A percentile compares a stretch with the other conserved stretches of the same genome.
These are phyloP conservation scores for Ustilago hordei DNA, from an alignment of 1,284 basidiomycete genomes.

Conservation along the genomic window DNA sequence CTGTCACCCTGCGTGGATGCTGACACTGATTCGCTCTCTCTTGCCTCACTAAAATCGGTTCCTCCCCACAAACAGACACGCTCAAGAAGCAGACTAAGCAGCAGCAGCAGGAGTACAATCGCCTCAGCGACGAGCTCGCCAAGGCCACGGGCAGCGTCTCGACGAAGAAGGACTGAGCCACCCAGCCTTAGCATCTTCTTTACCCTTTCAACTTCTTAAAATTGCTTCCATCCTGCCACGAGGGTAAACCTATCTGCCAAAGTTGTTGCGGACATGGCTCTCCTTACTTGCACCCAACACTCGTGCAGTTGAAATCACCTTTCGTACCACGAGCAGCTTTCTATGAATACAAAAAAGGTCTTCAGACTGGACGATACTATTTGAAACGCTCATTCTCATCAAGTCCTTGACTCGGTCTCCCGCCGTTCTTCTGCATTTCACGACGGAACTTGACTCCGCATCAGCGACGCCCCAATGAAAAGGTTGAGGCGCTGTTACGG, in stretches of 20 bases:
- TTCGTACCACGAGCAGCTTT: background rate
- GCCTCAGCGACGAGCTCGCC: slow-evolving; percentile 66
- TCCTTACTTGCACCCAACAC: background rate
- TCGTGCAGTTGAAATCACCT: background rate
- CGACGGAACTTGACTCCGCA: background rate
- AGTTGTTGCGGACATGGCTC: background rate
- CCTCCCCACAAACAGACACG: slow-evolving; percentile 33
- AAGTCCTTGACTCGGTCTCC: too few relatives aligned
- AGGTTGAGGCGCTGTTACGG: too few relatives aligned
- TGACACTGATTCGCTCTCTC: background rate
- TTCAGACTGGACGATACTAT: background rate
- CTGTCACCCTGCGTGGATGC: background rate
- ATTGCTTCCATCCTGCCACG: background rate
- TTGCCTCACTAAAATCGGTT: background rate
- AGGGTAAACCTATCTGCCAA: background rate
- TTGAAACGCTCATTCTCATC: too few relatives aligned
- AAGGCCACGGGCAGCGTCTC: slow-evolving; percentile 55
- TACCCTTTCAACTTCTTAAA: background rate
- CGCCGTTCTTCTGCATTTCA: background rate
- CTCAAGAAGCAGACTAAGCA: slow-evolving; percentile 68
- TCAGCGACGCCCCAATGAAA: too few relatives aligned
- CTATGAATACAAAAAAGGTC: background rate
- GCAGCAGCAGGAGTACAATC: slow-evolving; percentile 68
- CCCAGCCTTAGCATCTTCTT: background rate
- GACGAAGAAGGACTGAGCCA: slow-evolving; percentile 55